phyloP scores from a whole-genome alignment of 2,329 filamentous ascomycete genomes.

The Herpomyces periplanetae region DNA sequence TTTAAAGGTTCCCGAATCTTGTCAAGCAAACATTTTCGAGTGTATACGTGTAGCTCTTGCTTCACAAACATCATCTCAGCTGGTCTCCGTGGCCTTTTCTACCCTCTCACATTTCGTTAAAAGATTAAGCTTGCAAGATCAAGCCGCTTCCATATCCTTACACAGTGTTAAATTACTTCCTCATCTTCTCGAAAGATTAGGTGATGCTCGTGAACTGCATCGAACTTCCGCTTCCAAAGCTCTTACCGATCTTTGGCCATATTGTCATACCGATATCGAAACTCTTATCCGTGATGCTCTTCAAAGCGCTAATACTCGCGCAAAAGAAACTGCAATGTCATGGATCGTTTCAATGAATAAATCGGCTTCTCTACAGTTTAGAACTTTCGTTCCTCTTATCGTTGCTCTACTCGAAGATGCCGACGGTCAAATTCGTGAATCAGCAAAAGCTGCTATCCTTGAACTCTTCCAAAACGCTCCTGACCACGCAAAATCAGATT shows the following conservation, averaged over 20 bases:
- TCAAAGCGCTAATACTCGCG: constrained; percentile 35
- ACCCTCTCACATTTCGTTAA: constrained; percentile 58
- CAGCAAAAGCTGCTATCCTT: constrained; percentile 42
- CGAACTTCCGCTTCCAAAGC: constrained; percentile 31
- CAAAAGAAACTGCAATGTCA: constrained; percentile 46
- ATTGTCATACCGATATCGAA: constrained; percentile 32
- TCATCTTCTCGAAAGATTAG: constrained; percentile 41
- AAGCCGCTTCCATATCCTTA: constrained; percentile 24
- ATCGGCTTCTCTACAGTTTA: constrained; percentile 38
- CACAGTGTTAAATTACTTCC: constrained; percentile 30
- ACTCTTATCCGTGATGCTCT: constrained; percentile 41
- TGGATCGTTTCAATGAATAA: constrained; percentile 62
- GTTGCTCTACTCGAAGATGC: constrained; percentile 68
- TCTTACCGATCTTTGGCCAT: constrained; percentile 33
- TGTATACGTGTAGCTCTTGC: constrained; percentile 32
- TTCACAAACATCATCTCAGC: constrained; percentile 27
- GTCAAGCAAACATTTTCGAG: constrained; percentile 36
- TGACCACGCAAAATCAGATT: constrained; percentile 42
- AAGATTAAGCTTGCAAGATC: constrained; percentile 45
- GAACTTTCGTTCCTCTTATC: constrained; percentile 36
- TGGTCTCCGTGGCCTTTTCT: constrained; percentile 49
- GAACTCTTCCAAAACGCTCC: constrained; percentile 53
- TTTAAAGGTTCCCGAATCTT: constrained; percentile 39
- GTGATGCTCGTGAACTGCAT: constrained; percentile 55
- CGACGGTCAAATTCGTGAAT: constrained; percentile 49